Base-by-base conservation (phyloP, 2,329 filamentous ascomycete genomes). In the Volutella citrinella region DNA sequence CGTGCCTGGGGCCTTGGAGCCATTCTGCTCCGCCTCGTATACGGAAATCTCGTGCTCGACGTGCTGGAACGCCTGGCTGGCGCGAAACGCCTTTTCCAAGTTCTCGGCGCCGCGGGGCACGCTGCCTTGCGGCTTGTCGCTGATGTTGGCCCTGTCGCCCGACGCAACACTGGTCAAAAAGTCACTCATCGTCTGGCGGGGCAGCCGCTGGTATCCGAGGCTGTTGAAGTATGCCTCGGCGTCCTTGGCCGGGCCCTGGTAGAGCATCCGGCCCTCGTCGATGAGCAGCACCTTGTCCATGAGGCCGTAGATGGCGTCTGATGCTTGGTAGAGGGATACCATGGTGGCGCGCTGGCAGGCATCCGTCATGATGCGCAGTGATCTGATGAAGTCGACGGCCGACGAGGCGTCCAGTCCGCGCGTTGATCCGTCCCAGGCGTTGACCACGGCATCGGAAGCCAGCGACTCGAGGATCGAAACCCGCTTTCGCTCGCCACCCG, bases 201-300 rank as follows among this genome's bases (percentile, higher is more conserved):
- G 69, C 1, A 83, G 82, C 48, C 82, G 85, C 16, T 76, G 66
- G 51, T 87, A 89, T 0, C 84, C 84, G 33, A 88, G 67, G 16
- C 74, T 64, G 37, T 80, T 63, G 49, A 88, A 87, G 53, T 83
- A 88, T 19, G 69, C 60, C 49, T 76, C 82, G 3, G 84, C 84
- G 9, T 75, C 65, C 8, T 69, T 66, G 0, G 75, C 72, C 2
- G 68, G 69, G 6, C 84, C 84, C 39, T 80, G 87, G 62, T 76
- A 89, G 32, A 87, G 76, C 40, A 64, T 53, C 2, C 80, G 76
- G 2, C 86, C 86, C 30, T 77, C 66, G 45, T 90, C 82, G 33
- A 91, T 86, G 14, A 90, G 77, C 31, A 90, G 59, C 4, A 90
- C 85, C 60, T 90, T 90, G 56, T 93, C 86, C 74, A 90, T 86